Conservation (phyloP, 495 filamentous ascomycete genomes). For the Astrocystis sublimbata region DNA sequence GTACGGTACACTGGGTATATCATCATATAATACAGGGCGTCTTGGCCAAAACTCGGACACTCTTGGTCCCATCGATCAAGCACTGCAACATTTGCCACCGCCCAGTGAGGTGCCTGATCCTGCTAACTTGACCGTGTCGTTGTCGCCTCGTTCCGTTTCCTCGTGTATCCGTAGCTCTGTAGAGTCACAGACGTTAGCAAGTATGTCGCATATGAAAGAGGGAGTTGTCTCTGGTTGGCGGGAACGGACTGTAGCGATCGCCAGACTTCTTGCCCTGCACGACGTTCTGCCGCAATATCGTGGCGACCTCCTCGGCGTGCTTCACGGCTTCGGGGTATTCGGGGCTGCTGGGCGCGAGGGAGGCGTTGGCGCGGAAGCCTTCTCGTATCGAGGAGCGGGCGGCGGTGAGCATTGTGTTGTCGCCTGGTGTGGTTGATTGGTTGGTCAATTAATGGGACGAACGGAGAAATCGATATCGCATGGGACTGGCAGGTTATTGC, state of each 20-base stretch:
- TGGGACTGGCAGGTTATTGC: too few relatives aligned
- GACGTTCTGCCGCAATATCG: slow-evolving; percentile 77
- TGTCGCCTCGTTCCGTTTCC: slow-evolving; percentile 87
- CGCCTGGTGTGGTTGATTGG: slow-evolving; percentile 53
- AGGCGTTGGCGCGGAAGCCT: slow-evolving; percentile 67
- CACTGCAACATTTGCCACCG: slow-evolving; percentile 47
- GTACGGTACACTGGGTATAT: slow-evolving; percentile 33
- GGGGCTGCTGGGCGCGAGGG: slow-evolving; percentile 53
- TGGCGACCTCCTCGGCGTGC: slow-evolving; percentile 81
- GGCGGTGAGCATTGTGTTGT: slow-evolving; percentile 62
- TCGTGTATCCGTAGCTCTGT: slow-evolving; percentile 85
- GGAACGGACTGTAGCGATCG: slow-evolving; percentile 63
- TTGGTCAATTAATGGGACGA: neutral
- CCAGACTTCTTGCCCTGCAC: slow-evolving; percentile 76
- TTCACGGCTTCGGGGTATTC: slow-evolving; percentile 56
- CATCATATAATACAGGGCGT: slow-evolving; percentile 34
- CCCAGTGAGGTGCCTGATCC: slow-evolving; percentile 41
- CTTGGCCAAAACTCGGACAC: slow-evolving; percentile 32
- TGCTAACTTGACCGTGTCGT: slow-evolving; percentile 74
- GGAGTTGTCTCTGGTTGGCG: neutral
- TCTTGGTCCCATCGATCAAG: slow-evolving; percentile 32
- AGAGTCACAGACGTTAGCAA: neutral
- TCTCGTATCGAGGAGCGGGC: slow-evolving; percentile 69
- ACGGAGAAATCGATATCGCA: neutral
- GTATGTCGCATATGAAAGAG: slow-evolving; percentile 3